Percentiles rank a stretch among this genome's conserved stretches.
These are phyloP conservation scores for Symbiodinium natans DNA, from an alignment of 73 alveolate genomes.

Conservation along the genomic window DNA sequence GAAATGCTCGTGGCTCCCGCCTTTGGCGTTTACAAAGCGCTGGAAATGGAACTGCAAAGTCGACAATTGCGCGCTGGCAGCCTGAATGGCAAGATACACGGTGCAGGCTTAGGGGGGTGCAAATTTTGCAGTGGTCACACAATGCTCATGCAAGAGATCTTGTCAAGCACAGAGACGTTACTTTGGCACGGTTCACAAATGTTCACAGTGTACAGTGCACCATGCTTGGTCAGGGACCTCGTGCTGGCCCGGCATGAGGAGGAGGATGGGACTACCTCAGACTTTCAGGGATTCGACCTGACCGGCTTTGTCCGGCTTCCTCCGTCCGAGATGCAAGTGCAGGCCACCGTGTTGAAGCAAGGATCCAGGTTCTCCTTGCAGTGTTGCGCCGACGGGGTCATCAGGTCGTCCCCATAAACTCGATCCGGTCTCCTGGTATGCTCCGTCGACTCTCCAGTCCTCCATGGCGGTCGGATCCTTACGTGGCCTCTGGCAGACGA, in stretches of 20 bases:
- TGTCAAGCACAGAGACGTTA: too few relatives aligned
- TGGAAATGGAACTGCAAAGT: slow-evolving; percentile 40
- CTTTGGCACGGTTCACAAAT: too few relatives aligned
- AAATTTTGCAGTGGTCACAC: too few relatives aligned
- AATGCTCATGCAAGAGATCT: too few relatives aligned
- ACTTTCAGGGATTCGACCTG: neutral
- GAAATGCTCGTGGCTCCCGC: too few relatives aligned
- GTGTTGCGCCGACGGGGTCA: neutral
- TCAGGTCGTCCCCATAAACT: neutral
- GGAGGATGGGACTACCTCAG: slow-evolving; percentile 33
- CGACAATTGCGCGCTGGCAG: slow-evolving; percentile 37
- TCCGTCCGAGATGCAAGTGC: neutral
- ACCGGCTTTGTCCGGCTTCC: neutral
- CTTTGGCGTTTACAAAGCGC: slow-evolving; percentile 30
- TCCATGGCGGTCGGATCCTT: neutral
- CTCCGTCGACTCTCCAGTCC: neutral
- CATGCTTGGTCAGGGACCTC: neutral
- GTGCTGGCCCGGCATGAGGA: slow-evolving; percentile 61
- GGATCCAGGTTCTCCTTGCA: neutral
- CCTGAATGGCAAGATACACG: neutral
- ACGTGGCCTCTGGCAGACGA: neutral
- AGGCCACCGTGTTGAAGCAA: neutral
- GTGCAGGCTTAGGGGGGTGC: too few relatives aligned
- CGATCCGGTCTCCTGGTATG: neutral
- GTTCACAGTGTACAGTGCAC: too few relatives aligned